Evolutionary conservation across 495 filamentous ascomycete genomes (phyloP), one percentile per base, ranked within the genome.

Genomic region (Podospora appendiculata): DNA sequence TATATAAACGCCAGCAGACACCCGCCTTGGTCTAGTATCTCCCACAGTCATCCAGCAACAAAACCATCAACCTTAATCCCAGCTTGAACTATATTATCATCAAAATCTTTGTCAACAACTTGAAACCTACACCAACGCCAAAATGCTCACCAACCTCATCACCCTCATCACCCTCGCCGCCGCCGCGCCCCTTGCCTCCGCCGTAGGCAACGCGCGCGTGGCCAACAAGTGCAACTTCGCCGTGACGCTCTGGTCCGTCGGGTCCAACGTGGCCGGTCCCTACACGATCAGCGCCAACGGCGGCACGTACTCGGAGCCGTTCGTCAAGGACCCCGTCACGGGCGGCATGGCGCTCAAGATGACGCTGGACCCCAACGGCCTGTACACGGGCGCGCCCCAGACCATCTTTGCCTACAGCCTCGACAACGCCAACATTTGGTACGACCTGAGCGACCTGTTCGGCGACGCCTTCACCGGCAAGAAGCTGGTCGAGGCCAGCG

Each of bases 201-300:
- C 80, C 41, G 61, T 77, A 43, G 78, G 79, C 59, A 64, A 66
- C 45, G 80, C 80, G 46, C 49, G 69, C 46, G 76, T 83, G 9
- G 51, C 66, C 50, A 83, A 83, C 67, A 71, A 72, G 47, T 82
- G 77, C 68, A 12, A 49, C 51, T 34, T 44, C 48, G 54, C 70
- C 25, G 69, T 81, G 41, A 78, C 80, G 55, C 59, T 81, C 51
- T 82, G 79, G 79, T 79, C 78, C 11, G 80, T 83, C 41, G 79
- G 76, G 47, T 52, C 59, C 49, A 49, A 65, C n/a, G 61, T 81
- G 50, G 63, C 68, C 19, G 61, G 65, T 0, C 61, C 65, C 48
- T 64, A 69, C 48, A 72, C 69, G 32, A 56, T 83, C 41, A 32
- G 58, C 6, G 53, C 70, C 8, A 71, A 70, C 39, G 58, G 50